A percentile compares a stretch with the other conserved stretches of the same genome.
Conservation (phyloP, 164 flowering plant species). For the Stephania cephalantha region DNA sequence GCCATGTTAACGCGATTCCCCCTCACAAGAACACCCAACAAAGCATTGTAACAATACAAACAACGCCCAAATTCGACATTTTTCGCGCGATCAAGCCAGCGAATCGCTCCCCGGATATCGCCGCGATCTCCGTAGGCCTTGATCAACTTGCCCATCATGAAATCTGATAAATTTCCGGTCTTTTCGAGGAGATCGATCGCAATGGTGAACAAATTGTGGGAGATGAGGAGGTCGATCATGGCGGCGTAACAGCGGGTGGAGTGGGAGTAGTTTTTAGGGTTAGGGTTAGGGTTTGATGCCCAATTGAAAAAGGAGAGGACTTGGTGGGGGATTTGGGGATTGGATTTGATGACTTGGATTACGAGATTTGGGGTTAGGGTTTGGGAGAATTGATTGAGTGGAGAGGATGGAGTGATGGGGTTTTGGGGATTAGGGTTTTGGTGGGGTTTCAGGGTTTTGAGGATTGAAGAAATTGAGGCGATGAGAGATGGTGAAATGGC, state of each 20-base stretch:
- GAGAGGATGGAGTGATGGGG: background rate
- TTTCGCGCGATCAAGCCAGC: slow-evolving; percentile 36
- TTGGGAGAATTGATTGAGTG: slow-evolving; percentile 33
- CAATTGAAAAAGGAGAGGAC: slow-evolving; percentile 54
- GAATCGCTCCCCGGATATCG: slow-evolving; percentile 32
- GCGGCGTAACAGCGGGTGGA: slow-evolving; percentile 32
- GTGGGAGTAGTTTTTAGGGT: slow-evolving; percentile 39
- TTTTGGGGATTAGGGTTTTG: slow-evolving; percentile 10
- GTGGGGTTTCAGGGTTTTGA: slow-evolving; percentile 23
- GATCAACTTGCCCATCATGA: slow-evolving; percentile 32
- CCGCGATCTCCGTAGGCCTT: slow-evolving; percentile 37
- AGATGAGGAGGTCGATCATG: slow-evolving; percentile 38
- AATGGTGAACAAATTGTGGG: slow-evolving; percentile 31
- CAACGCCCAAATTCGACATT: slow-evolving; percentile 20
- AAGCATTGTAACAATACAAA: slow-evolving; percentile 35
- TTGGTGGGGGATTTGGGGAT: slow-evolving; percentile 32
- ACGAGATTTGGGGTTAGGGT: slow-evolving; percentile 33
- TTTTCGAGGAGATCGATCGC: slow-evolving; percentile 30
- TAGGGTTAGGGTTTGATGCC: slow-evolving; percentile 37
- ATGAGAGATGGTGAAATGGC: slow-evolving; percentile 8
- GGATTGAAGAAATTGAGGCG: slow-evolving; percentile 29
- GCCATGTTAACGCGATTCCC: slow-evolving; percentile 25
- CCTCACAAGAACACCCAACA: slow-evolving; percentile 40
- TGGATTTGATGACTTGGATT: slow-evolving; percentile 34
- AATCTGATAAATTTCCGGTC: slow-evolving; percentile 23